phyloP scores from a whole-genome alignment of 176 grass and related monocot genomes.

The Aegilops sharonensis region DNA sequence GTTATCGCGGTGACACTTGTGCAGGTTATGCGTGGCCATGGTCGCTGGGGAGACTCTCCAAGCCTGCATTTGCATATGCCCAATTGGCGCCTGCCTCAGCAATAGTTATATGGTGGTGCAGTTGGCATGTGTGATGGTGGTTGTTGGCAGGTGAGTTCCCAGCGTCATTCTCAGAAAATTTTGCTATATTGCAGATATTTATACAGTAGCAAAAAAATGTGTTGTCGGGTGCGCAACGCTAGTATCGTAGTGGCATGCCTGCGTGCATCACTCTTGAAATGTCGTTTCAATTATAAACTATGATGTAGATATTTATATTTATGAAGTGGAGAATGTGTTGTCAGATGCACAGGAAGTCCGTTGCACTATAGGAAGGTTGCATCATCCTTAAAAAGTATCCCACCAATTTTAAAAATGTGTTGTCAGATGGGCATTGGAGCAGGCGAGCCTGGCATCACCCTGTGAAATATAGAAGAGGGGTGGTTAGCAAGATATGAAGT shows the following conservation, averaged over 20 bases:
- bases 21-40: constrained; percentile 22
- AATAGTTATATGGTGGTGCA: constrained; percentile 43
- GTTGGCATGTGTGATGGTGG: constrained; percentile 30
- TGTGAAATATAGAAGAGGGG: constrained; percentile 34
- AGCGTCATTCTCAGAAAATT: constrained; percentile 23
- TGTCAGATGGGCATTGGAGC: constrained; percentile 50
- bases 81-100: constrained; percentile 3
- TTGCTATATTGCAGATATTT: constrained; percentile 11
- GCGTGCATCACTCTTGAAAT: constrained; percentile 24
- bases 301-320: constrained; percentile 12
- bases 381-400: constrained; percentile 35
- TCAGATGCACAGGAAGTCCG: constrained; percentile 12
- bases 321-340: constrained; percentile 36
- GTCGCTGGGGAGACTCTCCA: background rate
- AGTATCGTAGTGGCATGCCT: background rate
- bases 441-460: constrained; percentile 30
- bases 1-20: background rate
- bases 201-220: constrained; percentile 18
- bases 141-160: constrained; percentile 40
- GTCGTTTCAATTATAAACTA: background rate
- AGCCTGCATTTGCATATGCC: constrained; percentile 10
- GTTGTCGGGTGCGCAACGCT: constrained; percentile 32
- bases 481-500: constrained; percentile 41
- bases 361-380: constrained; percentile 28
- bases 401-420: constrained; percentile 35